Evolutionary conservation across 164 flowering plant species (phyloP), one percentile per base, ranked within the genome.

Genomic region (Hamamelis virginiana): DNA sequence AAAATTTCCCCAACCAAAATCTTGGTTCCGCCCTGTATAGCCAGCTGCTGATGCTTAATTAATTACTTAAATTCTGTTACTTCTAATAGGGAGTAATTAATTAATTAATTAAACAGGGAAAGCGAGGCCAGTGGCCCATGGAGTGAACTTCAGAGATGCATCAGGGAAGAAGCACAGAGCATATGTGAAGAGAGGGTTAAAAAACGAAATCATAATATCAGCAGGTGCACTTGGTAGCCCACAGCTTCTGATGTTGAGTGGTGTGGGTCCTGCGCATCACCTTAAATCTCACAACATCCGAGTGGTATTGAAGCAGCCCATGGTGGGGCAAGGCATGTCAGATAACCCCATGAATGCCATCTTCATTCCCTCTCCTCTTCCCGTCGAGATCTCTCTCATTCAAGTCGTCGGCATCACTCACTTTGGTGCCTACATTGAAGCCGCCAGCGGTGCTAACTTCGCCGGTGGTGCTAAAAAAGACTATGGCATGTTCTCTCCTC

Each of bases 151-250:
- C 67, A 71, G 69, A 69, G 90, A 86, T 41, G 69, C 59, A 27
- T 22, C 18, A 19, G 86, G 88, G 4, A 25, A 6, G 0, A 66
- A 64, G 48, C 88, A 86, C 78, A 76, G n/a, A 60, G 90, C 86
- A 12, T 86, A 80, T 41, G 55, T 84, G 3, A 80, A 62, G 8
- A 16, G 0, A 0, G 82, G 83, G 21, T 16, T 65, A 10, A 75
- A 72, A 26, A 81, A 76, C 66, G 94, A 87, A 74, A 71, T 89
- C 10, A 81, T 89, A 1, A 22, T 89, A 27, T 80, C 90, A 23
- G 78, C 94, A 0, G 94, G 91, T 3, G 85, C 91, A 53, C 48
- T 89, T 9, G 87, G 94, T 10, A 89, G 94, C 82, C 94, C 94
- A 62, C 94, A 89, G 50, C 65, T 87, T 0, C 64, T 89, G 27